These are phyloP conservation scores for Trichophyton benhamiae DNA, from an alignment of 2,329 filamentous ascomycete genomes.

Conservation along the genomic window DNA sequence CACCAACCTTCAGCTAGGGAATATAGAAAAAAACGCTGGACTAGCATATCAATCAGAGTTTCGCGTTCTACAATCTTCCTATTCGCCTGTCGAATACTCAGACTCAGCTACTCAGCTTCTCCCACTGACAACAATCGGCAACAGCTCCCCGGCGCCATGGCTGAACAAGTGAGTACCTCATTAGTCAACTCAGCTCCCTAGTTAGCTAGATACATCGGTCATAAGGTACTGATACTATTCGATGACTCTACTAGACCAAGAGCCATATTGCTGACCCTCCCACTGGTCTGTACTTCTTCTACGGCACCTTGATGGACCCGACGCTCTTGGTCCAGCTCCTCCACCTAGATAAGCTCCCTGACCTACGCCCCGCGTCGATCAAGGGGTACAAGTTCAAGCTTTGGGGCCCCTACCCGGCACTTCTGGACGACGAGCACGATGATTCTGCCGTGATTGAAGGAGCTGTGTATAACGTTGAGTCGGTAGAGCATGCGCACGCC, in stretches of 20 bases:
- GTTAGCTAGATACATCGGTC: no score
- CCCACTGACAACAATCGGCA: no score
- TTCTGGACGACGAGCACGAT: constrained; percentile 13
- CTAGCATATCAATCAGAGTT: no score
- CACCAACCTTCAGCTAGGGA: no score
- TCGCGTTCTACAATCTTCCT: no score
- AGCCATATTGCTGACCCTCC: background rate
- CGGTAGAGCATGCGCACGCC: constrained; percentile 1
- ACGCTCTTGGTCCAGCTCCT: constrained; percentile 19
- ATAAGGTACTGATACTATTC: background rate
- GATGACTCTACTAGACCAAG: background rate
- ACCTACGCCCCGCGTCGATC: constrained; percentile 16
- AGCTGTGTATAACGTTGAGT: constrained; percentile 16
- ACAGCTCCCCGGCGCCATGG: no score
- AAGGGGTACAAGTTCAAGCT: constrained; percentile 20
- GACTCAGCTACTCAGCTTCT: no score
- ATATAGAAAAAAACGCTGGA: no score
- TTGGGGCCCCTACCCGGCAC: constrained; percentile 22
- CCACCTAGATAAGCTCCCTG: constrained; percentile 12
- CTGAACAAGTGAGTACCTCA: no score
- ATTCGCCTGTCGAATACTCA: no score
- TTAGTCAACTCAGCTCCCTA: no score
- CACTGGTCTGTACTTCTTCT: constrained; percentile 21
- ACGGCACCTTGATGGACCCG: constrained; percentile 26
- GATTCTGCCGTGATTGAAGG: constrained; percentile 15